A percentile compares a stretch with the other conserved stretches of the same genome.
phyloP scores from a whole-genome alignment of 345 rosid genomes.

The Ricinus communis region DNA sequence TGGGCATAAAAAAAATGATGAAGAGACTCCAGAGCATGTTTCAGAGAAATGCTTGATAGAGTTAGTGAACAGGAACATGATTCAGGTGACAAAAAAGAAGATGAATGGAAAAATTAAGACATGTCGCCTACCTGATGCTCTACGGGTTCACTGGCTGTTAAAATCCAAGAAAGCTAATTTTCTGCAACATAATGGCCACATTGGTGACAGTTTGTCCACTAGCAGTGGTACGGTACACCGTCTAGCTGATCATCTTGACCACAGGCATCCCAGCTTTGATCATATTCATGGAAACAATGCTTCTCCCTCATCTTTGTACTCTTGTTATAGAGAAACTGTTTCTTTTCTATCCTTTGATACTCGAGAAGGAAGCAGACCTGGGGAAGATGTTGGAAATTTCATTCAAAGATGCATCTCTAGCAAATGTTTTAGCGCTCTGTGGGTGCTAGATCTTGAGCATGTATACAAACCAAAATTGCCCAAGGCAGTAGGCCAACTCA shows the following conservation, averaged over 20 bases:
- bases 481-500: conserved; percentile 15
- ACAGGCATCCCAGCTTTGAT: conserved; percentile 4
- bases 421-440: conserved; percentile 9
- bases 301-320: not conserved
- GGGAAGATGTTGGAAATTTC: conserved; percentile 29
- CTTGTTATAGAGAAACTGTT: conserved; percentile 15
- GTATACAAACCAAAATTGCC: conserved; percentile 25
- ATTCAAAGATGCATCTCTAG: conserved; percentile 14
- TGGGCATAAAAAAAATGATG: not conserved
- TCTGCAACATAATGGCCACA: conserved; percentile 1
- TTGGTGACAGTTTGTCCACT: not conserved
- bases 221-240: conserved; percentile 1
- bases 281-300: conserved; percentile 19
- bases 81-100: conserved; percentile 26
- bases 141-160: conserved; percentile 15
- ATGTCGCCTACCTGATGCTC: conserved; percentile 18
- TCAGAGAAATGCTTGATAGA: conserved; percentile 19
- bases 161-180: conserved; percentile 10
- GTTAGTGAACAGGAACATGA: conserved; percentile 11
- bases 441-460: conserved; percentile 32
- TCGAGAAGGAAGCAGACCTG: conserved; percentile 24
- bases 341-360: conserved; percentile 15
- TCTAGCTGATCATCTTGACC: conserved; percentile 24
- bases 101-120: conserved; percentile 20
- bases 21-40: conserved; percentile 5